Base-by-base conservation (phyloP, 768 basidiomycete species). In the Leccinum incarnatum region DNA sequence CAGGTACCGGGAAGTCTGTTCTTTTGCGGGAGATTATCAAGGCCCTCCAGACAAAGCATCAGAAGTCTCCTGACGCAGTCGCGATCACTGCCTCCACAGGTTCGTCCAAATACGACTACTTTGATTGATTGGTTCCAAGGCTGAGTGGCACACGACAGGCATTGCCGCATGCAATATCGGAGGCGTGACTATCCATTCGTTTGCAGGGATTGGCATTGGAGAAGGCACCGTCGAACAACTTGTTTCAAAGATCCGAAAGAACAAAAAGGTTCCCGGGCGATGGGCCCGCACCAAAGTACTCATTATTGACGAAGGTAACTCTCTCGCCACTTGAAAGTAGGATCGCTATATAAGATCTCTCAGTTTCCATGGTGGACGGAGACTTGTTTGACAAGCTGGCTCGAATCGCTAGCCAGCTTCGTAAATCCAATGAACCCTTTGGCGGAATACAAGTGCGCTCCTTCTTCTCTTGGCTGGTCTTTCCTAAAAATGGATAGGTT, bases 151-250 rank as follows among this genome's bases (percentile, higher is more conserved):
- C 30, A 15, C 56, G 30, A 27, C 57, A 88, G 90, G 90, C 47
- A 97, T 98, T 65, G 96, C 96, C 7, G 96, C 96, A 5, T 97
- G 95, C 72, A 98, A 99, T 65, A 95, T 99, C 52, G 96, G 96
- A 10, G 96, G 97, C 42, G 84, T 91, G 23, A 98, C 96, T 0
- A 82, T 98, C 36, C 96, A 99, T 71, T 95, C 93, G 0, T 99
- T 97, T 69, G 86, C 90, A n/a, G 95, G 96, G 0, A 90, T 96
- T 59, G 96, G 96, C 0, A 74, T 97, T 1, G 96, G 92, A 2
- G 73, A 81, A 3, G 93, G 91, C 40, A 72, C 71, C 10, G 81
- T 82, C 0, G 81, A 88, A 0, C 75, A 83, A 0, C 80, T 98
- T 5, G 78, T 83, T 4, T 73, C 64, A 0, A 95, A 85, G 68